Percentiles rank a stretch among this genome's conserved stretches.
phyloP scores from a whole-genome alignment of 2,329 filamentous ascomycete genomes.

The Cladophialophora psammophila region DNA sequence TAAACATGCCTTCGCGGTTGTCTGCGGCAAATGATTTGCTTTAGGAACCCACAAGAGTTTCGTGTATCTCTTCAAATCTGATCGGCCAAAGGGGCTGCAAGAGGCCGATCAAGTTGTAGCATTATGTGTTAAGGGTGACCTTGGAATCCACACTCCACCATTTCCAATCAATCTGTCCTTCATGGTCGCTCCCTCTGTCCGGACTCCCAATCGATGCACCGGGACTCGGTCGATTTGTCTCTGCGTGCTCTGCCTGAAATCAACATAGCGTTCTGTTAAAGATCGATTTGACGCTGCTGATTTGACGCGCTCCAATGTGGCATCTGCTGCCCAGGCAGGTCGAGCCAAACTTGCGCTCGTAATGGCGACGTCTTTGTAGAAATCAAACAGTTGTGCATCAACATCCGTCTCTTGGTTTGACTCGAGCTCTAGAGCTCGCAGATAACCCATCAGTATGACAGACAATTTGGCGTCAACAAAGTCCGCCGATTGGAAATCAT shows the following conservation, averaged over 20 bases:
- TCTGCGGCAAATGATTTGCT: background rate
- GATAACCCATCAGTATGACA: slow-evolving; percentile 67
- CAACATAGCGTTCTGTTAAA: slow-evolving; percentile 56
- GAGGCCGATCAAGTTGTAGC: slow-evolving; percentile 9
- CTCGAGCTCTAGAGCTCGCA: slow-evolving; percentile 54
- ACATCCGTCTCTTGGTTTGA: slow-evolving; percentile 47
- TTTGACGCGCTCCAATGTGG: slow-evolving; percentile 41
- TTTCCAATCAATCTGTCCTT: slow-evolving; percentile 38
- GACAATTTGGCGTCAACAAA: slow-evolving; percentile 59
- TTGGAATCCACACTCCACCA: slow-evolving; percentile 39
- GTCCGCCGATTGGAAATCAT: slow-evolving; percentile 55
- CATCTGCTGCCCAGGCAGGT: slow-evolving; percentile 50
- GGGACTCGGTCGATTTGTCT: slow-evolving; percentile 65
- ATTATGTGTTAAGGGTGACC: slow-evolving; percentile 21
- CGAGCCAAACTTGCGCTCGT: slow-evolving; percentile 49
- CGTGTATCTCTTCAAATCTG: background rate
- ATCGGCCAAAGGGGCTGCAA: background rate
- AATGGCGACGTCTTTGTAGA: slow-evolving; percentile 48
- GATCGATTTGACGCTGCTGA: slow-evolving; percentile 52
- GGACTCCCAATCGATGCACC: slow-evolving; percentile 65
- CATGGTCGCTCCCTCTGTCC: slow-evolving; percentile 49
- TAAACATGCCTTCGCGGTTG: background rate
- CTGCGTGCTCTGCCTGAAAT: slow-evolving; percentile 60
- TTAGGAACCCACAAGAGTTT: background rate
- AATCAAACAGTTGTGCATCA: slow-evolving; percentile 48